phyloP scores from a whole-genome alignment of 768 basidiomycete species.

The Tricholoma hemisulphureum region DNA sequence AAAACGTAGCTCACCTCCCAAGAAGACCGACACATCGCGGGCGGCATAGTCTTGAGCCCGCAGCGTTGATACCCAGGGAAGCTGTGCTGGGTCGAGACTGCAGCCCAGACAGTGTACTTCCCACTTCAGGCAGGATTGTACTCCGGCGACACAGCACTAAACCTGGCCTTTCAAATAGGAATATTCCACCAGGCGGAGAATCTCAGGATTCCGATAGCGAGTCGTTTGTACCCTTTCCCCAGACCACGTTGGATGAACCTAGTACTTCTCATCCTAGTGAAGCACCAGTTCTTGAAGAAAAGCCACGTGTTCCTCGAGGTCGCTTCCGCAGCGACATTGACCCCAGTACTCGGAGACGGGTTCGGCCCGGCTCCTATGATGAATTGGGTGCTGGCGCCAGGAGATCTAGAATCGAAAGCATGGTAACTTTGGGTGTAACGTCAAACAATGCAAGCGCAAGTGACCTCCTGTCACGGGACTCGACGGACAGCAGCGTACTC shows the following conservation, averaged over 20 bases:
- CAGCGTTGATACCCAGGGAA: conserved; percentile 50
- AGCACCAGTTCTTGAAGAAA: conserved; percentile 31
- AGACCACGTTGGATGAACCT: conserved; percentile 54
- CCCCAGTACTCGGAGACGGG: conserved; percentile 50
- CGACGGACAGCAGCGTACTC: conserved; percentile 60
- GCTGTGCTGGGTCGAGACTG: conserved; percentile 47
- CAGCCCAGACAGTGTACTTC: conserved; percentile 54
- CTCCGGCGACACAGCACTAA: conserved; percentile 61
- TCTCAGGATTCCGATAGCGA: conserved; percentile 35
- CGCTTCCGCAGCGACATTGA: conserved; percentile 78
- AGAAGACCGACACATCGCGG: conserved; percentile 64
- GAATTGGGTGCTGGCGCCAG: conserved; percentile 55
- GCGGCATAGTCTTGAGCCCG: conserved; percentile 60
- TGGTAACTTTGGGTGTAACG: conserved; percentile 59
- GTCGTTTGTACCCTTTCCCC: conserved; percentile 63
- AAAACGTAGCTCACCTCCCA: conserved; percentile 46
- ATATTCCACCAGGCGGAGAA: conserved; percentile 43
- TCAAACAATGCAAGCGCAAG: conserved; percentile 58
- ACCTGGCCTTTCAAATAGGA: conserved; percentile 37
- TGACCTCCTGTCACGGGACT: conserved; percentile 61
- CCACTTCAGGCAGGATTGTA: conserved; percentile 43
- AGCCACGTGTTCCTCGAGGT: conserved; percentile 49
- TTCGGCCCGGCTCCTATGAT: conserved; percentile 67
- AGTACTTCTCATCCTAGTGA: conserved; percentile 37
- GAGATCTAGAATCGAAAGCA: conserved; percentile 70